A percentile compares a stretch with the other conserved stretches of the same genome.
These are phyloP conservation scores for Sphaceloma murrayae DNA, from an alignment of 2,329 filamentous ascomycete genomes.

Conservation along the genomic window DNA sequence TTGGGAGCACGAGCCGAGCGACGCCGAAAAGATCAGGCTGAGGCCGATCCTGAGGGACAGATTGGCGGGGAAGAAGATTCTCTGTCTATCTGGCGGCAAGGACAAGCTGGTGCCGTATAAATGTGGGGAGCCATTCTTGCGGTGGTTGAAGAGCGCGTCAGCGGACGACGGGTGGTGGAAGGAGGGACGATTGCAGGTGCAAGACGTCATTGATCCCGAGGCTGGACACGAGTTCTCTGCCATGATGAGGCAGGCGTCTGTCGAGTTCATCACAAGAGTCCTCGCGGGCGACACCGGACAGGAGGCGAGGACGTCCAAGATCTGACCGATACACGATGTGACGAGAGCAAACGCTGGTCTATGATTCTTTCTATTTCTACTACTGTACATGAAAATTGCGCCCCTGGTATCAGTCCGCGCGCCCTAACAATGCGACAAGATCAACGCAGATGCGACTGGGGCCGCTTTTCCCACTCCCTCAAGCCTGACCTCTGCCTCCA, in stretches of 20 bases:
- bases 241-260: conserved; percentile 57
- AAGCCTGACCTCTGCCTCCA: no score
- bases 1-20: conserved; percentile 31
- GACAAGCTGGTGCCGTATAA: conserved; percentile 66
- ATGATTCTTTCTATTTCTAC: no score
- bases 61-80: conserved; percentile 51
- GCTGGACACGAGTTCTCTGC: conserved; percentile 60
- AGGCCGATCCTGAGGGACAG: conserved; percentile 25
- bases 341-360: no score
- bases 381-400: no score
- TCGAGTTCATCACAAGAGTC: conserved; percentile 49
- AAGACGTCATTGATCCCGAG: conserved; percentile 58
- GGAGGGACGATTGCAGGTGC: conserved; percentile 47
- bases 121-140: conserved; percentile 50
- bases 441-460: no score
- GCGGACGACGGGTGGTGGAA: conserved; percentile 42
- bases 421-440: no score
- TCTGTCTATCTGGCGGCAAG: conserved; percentile 54
- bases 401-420: no score
- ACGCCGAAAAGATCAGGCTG: conserved; percentile 37
- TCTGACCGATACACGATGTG: no score
- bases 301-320: no score
- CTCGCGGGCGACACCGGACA: conserved; percentile 30
- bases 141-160: conserved; percentile 49
- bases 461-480: no score